phyloP scores from a whole-genome alignment of 2,329 filamentous ascomycete genomes.

The Bipolaris gigantea region DNA sequence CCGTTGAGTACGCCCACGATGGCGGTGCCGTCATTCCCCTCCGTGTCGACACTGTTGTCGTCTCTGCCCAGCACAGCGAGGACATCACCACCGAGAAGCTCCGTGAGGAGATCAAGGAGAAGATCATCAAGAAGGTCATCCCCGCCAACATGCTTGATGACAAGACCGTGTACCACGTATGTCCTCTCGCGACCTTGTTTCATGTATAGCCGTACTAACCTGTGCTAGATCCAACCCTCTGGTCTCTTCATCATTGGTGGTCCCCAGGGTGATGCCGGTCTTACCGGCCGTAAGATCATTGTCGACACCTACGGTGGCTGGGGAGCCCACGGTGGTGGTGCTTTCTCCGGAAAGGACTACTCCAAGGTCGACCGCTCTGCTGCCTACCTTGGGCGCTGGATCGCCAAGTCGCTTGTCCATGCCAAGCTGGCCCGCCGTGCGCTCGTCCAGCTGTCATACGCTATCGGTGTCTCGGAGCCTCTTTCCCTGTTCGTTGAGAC shows the following conservation, averaged over 20 bases:
- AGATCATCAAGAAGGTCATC: constrained; percentile 96
- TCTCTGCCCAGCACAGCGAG: constrained; percentile 91
- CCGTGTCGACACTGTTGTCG: constrained; percentile 94
- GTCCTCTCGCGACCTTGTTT: constrained; percentile 36
- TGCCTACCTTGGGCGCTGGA: constrained; percentile 96
- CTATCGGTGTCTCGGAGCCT: constrained; percentile 97
- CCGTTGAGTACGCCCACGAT: constrained; percentile 97
- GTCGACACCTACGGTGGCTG: constrained; percentile 99
- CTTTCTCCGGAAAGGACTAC: constrained; percentile 99
- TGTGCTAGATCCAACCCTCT: constrained; percentile 80
- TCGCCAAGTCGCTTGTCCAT: constrained; percentile 95
- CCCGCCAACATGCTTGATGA: constrained; percentile 90
- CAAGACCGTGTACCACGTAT: constrained; percentile 90
- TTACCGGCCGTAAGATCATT: constrained; percentile 99
- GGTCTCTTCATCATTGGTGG: constrained; percentile 99
- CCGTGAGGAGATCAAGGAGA: constrained; percentile 92
- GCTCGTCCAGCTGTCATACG: constrained; percentile 97
- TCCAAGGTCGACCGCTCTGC: constrained; percentile 99
- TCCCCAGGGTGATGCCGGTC: constrained; percentile 96
- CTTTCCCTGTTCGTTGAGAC: constrained; percentile 97
- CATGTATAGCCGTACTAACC: constrained; percentile 15
- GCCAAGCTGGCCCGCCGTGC: constrained; percentile 88
- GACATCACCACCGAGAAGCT: constrained; percentile 88
- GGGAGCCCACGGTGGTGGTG: constrained; percentile 99
- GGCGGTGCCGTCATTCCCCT: constrained; percentile 88